phyloP scores from a whole-genome alignment of 192 early-diverging fungal genomes.

The Obelidium mucronatum region DNA sequence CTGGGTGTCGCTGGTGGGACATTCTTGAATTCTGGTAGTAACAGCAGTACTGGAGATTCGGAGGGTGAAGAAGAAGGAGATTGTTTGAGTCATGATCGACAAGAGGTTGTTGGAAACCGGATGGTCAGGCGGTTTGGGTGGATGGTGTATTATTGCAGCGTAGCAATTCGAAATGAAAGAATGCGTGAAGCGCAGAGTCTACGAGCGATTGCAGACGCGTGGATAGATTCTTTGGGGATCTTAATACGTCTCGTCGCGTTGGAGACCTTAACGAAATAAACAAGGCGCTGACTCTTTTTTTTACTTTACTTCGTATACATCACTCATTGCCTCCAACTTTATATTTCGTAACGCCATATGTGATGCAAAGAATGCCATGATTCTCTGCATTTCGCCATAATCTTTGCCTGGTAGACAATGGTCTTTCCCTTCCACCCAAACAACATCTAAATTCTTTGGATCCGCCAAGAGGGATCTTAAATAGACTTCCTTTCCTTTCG shows the following conservation, averaged over 20 bases:
- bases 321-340: conserved; percentile 66
- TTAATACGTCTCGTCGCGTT: conserved; percentile 1
- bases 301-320: conserved; percentile 64
- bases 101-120: conserved; percentile 14
- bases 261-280: background rate
- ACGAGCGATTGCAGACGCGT: background rate
- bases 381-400: conserved; percentile 61
- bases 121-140: conserved; percentile 26
- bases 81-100: background rate
- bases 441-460: conserved; percentile 34
- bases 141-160: conserved; percentile 28
- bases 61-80: background rate
- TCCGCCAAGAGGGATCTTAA: conserved; percentile 34
- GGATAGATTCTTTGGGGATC: conserved; percentile 25
- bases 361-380: conserved; percentile 70
- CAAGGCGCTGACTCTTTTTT: no score
- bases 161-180: conserved; percentile 21
- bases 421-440: conserved; percentile 63
- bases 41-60: no score
- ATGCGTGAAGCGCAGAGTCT: background rate
- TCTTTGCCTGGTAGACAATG: conserved; percentile 64
- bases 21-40: no score
- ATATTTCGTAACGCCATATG: conserved; percentile 60
- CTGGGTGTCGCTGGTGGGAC: conserved; percentile 47
- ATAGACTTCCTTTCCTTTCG: conserved; percentile 32